Evolutionary conservation across 1,139 yeast species (phyloP).

Genomic region (Pichia norvegensis): DNA sequence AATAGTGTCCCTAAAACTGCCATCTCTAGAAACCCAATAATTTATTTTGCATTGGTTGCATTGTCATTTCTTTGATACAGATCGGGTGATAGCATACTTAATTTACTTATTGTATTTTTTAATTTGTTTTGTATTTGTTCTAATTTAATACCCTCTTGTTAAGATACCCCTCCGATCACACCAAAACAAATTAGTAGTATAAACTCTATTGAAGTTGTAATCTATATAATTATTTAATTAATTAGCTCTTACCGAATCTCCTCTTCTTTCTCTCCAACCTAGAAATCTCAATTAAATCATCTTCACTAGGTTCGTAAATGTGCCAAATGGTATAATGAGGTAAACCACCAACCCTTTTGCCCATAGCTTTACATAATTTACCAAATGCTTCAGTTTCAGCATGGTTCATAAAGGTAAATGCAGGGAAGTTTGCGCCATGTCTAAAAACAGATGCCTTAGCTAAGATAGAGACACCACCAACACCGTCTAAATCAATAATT

Average conservation of each 20-base stretch:
- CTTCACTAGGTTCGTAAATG: conserved; percentile 83
- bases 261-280: conserved; percentile 64
- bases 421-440: conserved; percentile 78
- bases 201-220: background rate
- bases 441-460: conserved; percentile 76
- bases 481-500: conserved; percentile 71
- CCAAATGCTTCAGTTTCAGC: conserved; percentile 92
- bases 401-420: conserved; percentile 78
- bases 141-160: background rate
- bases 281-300: conserved; percentile 70
- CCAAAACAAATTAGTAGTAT: too few relatives aligned
- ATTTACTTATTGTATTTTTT: background rate
- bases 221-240: background rate
- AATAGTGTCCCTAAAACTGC: conserved; percentile 1
- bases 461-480: conserved; percentile 83
- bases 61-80: conserved; percentile 3
- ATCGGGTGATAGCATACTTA: too few relatives aligned
- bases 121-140: background rate
- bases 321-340: conserved; percentile 88
- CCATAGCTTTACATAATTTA: conserved; percentile 72
- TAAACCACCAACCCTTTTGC: conserved; percentile 71
- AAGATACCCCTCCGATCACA: background rate
- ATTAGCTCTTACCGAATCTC: conserved; percentile 17
- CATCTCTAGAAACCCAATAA: background rate
- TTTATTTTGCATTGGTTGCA: background rate